Conservation (phyloP, 805 yeast genomes). For the Babjeviella inositovora region DNA sequence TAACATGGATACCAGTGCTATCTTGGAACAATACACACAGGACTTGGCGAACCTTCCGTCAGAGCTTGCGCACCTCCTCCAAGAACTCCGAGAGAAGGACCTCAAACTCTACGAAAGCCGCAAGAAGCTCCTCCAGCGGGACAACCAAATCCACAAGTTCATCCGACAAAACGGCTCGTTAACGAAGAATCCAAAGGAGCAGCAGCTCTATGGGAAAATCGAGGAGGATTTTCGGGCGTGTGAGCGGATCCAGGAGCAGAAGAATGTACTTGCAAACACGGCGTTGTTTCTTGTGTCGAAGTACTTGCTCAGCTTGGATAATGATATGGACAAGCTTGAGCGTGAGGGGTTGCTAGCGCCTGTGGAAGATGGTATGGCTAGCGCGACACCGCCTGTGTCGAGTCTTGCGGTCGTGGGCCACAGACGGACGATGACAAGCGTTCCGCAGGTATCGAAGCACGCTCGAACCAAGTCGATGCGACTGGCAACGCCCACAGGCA, state of each 20-base stretch:
- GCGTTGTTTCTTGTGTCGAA: constrained; percentile 65
- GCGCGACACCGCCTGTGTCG: too few species aligned
- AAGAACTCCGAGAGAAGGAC: constrained; percentile 66
- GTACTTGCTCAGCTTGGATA: constrained; percentile 58
- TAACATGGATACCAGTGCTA: constrained; percentile 81
- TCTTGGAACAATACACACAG: constrained; percentile 52
- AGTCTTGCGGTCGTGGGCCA: constrained; percentile 3
- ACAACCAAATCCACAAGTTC: constrained; percentile 68
- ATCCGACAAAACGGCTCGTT: constrained; percentile 73
- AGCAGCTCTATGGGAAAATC: constrained; percentile 44
- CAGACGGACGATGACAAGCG: constrained; percentile 3
- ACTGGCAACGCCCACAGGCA: too few species aligned
- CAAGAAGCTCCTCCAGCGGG: constrained; percentile 52
- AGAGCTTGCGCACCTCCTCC: constrained; percentile 66
- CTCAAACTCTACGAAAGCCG: constrained; percentile 46
- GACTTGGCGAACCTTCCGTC: constrained; percentile 75
- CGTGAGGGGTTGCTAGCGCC: constrained; percentile 68
- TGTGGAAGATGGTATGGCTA: too few species aligned
- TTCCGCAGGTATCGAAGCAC: constrained; percentile 1
- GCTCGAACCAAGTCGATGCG: too few species aligned
- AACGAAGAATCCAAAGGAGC: constrained; percentile 71
- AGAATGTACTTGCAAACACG: constrained; percentile 67
- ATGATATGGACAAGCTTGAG: constrained; percentile 62
- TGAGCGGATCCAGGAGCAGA: constrained; percentile 55
- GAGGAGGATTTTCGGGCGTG: constrained; percentile 50